phyloP scores from a whole-genome alignment of 2,329 filamentous ascomycete species.

The Colletotrichum graminicola region DNA sequence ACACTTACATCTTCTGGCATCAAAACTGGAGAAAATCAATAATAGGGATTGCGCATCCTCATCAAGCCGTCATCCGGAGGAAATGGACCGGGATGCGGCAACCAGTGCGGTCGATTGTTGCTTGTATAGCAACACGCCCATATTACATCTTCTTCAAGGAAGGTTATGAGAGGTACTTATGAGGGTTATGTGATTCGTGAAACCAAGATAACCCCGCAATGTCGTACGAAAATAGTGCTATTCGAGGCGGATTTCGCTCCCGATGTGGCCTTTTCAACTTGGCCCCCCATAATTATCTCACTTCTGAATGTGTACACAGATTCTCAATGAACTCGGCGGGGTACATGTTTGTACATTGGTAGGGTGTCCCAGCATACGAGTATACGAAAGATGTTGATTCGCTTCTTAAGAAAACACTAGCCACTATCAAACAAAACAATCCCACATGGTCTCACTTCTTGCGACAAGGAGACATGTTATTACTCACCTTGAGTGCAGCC shows the following conservation, averaged over 20 bases:
- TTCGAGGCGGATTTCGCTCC: background rate
- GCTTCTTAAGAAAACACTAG: background rate
- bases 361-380: background rate
- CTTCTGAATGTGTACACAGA: no score
- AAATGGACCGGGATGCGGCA: background rate
- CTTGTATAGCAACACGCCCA: background rate
- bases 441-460: background rate
- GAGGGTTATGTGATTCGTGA: no score
- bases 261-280: background rate
- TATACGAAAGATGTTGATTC: background rate
- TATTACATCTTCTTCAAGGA: no score
- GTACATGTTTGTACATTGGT: background rate
- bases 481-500: no score
- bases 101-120: background rate
- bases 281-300: background rate
- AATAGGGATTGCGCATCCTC: no score
- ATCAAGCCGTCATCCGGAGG: background rate
- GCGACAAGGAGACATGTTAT: background rate
- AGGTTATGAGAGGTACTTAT: no score
- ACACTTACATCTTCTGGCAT: background rate
- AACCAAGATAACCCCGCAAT: background rate
- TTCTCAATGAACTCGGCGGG: background rate
- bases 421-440: no score
- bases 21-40: background rate
- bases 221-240: background rate